A percentile compares a stretch with the other conserved stretches of the same genome.
Evolutionary conservation across 2,329 filamentous ascomycete genomes (phyloP).

Genomic region (Daldinia sp.): DNA sequence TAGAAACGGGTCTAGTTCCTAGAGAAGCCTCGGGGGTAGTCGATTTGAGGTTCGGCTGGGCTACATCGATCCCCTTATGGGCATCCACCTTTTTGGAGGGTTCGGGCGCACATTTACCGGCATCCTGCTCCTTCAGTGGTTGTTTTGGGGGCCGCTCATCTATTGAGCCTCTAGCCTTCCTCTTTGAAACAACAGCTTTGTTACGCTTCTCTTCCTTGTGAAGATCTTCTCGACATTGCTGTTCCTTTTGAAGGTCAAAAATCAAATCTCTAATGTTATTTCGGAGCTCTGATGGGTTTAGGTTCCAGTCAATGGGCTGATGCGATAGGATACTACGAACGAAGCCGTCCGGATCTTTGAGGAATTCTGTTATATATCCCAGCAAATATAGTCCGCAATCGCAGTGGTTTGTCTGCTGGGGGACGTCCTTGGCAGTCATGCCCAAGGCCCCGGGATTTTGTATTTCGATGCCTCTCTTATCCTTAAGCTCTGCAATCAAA

Average conservation of each 20-base stretch:
- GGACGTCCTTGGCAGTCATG: conserved; percentile 80
- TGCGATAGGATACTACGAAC: conserved; percentile 73
- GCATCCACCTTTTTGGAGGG: neutral
- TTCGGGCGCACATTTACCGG: conserved; percentile 4
- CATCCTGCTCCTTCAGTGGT: conserved; percentile 10
- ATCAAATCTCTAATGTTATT: conserved; percentile 74
- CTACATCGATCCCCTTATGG: neutral
- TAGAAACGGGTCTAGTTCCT: conserved; percentile 9
- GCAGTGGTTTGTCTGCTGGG: conserved; percentile 83
- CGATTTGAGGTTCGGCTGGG: conserved; percentile 3
- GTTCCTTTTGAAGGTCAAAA: conserved; percentile 70
- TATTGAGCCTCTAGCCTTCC: conserved; percentile 8
- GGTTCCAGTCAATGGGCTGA: conserved; percentile 63
- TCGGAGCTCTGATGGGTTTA: conserved; percentile 72
- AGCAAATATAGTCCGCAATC: conserved; percentile 93
- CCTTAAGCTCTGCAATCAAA: conserved; percentile 76
- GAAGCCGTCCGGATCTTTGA: conserved; percentile 79
- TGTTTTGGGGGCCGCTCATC: conserved; percentile 7
- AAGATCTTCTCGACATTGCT: conserved; percentile 59
- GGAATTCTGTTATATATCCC: conserved; percentile 85
- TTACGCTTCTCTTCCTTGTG: conserved; percentile 54
- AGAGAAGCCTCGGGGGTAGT: conserved; percentile 7
- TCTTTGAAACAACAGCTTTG: conserved; percentile 36
- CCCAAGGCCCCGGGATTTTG: conserved; percentile 53
- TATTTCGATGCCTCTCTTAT: conserved; percentile 63